Evolutionary conservation across 75 land plant species (phyloP).

Genomic region (Cryptomeria japonica): DNA sequence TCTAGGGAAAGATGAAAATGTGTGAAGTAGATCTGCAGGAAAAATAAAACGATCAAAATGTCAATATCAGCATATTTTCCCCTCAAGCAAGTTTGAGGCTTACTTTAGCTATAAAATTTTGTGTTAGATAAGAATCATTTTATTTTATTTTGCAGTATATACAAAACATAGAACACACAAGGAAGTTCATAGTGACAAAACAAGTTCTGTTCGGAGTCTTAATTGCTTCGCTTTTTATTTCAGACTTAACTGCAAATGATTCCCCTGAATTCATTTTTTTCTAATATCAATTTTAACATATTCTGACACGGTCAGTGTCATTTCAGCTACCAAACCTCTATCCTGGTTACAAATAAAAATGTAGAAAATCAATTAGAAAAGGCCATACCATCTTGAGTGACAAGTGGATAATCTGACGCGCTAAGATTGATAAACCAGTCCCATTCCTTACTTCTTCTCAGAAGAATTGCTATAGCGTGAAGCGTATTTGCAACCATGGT

Average conservation of each 20-base stretch:
- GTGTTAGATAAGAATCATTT: background rate
- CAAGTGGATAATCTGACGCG: conserved; percentile 50
- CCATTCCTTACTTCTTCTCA: conserved; percentile 36
- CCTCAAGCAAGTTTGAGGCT: background rate
- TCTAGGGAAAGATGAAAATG: conserved; percentile 50
- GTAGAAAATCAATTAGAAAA: background rate
- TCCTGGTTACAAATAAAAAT: background rate
- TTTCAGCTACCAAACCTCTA: background rate
- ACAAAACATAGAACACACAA: background rate
- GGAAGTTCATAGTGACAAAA: background rate
- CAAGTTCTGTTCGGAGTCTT: background rate
- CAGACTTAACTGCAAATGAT: background rate
- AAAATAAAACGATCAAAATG: conserved; percentile 10
- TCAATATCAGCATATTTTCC: background rate
- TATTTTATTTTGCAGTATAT: background rate
- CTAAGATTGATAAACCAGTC: conserved; percentile 58
- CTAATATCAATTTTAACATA: background rate
- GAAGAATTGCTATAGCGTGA: conserved; percentile 42
- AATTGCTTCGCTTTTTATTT: background rate
- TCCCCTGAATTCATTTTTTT: background rate
- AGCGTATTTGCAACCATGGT: conserved; percentile 50
- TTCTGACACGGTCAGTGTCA: background rate
- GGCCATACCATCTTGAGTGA: conserved; percentile 19
- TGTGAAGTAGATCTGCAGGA: conserved; percentile 55
- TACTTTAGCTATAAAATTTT: background rate